These are phyloP conservation scores for Westerdykella ornata DNA, from an alignment of 2,329 filamentous ascomycete genomes.

Conservation along the genomic window DNA sequence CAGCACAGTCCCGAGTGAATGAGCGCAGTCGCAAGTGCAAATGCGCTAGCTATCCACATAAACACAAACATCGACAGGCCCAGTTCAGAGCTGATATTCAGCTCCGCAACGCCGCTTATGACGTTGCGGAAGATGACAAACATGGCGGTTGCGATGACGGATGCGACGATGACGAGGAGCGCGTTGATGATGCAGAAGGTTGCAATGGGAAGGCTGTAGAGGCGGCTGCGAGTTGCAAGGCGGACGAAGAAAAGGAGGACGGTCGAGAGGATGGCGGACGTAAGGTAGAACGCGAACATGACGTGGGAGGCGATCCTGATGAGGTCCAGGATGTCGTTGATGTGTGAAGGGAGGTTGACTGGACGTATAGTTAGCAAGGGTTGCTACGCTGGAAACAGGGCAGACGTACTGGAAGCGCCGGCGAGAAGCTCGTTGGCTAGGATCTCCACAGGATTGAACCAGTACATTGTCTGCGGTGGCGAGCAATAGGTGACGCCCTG, in stretches of 20 bases:
- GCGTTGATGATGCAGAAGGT: conserved; percentile 62
- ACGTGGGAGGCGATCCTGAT: conserved; percentile 68
- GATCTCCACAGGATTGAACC: conserved; percentile 86
- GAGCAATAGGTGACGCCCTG: conserved; percentile 74
- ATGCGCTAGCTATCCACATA: conserved; percentile 75
- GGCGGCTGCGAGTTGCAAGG: conserved; percentile 48
- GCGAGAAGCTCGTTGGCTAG: conserved; percentile 71
- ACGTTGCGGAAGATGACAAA: conserved; percentile 74
- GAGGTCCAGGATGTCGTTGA: conserved; percentile 66
- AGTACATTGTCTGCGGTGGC: conserved; percentile 63
- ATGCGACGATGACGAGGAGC: conserved; percentile 61
- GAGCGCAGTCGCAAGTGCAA: conserved; percentile 60
- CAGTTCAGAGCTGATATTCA: conserved; percentile 69
- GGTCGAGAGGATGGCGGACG: conserved; percentile 62
- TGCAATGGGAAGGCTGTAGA: conserved; percentile 59
- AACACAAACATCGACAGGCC: conserved; percentile 74
- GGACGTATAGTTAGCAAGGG: conserved; percentile 4
- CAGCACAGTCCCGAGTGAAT: conserved; percentile 73
- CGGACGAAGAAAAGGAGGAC: conserved; percentile 61
- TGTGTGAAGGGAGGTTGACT: conserved; percentile 69
- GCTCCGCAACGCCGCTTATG: conserved; percentile 59
- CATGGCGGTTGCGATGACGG: conserved; percentile 74
- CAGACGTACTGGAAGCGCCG: conserved; percentile 62
- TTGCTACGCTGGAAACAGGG: not conserved
- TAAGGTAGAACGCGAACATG: conserved; percentile 87